A percentile compares a stretch with the other conserved stretches of the same genome.
Evolutionary conservation across 768 basidiomycete genomes (phyloP).

Genomic region (Suillus spraguei): DNA sequence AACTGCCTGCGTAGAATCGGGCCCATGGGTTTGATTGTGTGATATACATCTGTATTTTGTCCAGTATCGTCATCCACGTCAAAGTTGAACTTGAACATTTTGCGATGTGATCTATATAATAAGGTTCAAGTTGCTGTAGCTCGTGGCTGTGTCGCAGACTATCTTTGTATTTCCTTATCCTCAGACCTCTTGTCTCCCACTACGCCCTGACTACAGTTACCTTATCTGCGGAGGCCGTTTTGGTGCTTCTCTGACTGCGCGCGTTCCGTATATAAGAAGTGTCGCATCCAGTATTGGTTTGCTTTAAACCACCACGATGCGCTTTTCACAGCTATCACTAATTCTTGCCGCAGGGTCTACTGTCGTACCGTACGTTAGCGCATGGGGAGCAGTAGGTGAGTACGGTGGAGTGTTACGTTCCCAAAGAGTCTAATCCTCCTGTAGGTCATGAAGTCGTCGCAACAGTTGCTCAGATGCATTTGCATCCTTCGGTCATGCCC

Average conservation of each 20-base stretch:
- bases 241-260: not conserved
- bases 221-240: not conserved
- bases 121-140: not conserved
- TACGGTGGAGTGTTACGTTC: not conserved
- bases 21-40: constrained; percentile 12
- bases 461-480: constrained; percentile 91
- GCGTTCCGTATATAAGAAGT: not conserved
- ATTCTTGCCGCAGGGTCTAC: constrained; percentile 19
- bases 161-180: constrained; percentile 5
- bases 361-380: constrained; percentile 30
- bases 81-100: constrained; percentile 56
- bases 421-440: constrained; percentile 4
- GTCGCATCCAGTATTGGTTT: not conserved
- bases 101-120: constrained; percentile 22
- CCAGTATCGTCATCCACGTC: constrained; percentile 43
- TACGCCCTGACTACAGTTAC: not conserved
- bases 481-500: constrained; percentile 70
- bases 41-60: constrained; percentile 14
- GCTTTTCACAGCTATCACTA: constrained; percentile 15
- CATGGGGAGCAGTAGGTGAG: constrained; percentile 46
- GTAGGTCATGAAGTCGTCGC: constrained; percentile 91
- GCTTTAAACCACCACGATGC: constrained; percentile 23
- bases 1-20: constrained; percentile 8
- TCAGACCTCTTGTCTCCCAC: not conserved
- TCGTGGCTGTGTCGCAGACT: not conserved